These are phyloP conservation scores for Prototheca wickerhamii DNA, from an alignment of 163 green algal genomes.

Conservation along the genomic window DNA sequence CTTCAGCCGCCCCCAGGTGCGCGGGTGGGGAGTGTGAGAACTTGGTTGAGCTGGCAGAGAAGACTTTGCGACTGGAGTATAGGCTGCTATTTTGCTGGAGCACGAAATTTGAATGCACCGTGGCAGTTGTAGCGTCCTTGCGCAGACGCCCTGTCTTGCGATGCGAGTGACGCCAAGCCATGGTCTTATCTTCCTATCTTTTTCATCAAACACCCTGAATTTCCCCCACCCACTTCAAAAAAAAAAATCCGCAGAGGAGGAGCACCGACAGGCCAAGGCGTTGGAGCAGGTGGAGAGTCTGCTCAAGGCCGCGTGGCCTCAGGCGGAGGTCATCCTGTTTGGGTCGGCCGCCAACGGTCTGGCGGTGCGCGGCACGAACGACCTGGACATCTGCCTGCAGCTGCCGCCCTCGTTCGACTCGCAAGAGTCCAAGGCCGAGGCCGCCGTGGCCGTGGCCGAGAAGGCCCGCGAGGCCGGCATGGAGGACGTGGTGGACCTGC, in stretches of 20 bases:
- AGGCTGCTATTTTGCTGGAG: too few species aligned
- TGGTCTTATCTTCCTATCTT: too few species aligned
- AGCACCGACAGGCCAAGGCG: conserved; percentile 11
- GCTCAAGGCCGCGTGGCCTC: conserved; percentile 32
- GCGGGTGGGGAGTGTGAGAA: background rate
- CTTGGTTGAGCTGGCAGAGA: background rate
- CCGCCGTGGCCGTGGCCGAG: conserved; percentile 49
- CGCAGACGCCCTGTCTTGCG: too few species aligned
- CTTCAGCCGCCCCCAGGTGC: conserved; percentile 26
- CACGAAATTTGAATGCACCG: too few species aligned
- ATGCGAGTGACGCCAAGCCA: too few species aligned
- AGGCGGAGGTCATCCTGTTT: conserved; percentile 56
- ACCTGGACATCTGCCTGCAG: conserved; percentile 79
- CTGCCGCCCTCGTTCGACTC: conserved; percentile 19
- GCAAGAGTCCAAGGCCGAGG: conserved; percentile 36
- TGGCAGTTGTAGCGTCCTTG: too few species aligned
- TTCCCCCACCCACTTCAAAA: background rate
- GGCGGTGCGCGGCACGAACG: conserved; percentile 61
- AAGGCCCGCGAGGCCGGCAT: conserved; percentile 41
- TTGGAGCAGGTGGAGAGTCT: conserved; percentile 16
- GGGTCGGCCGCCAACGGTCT: conserved; percentile 77
- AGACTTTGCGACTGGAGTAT: too few species aligned
- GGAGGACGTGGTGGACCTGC: conserved; percentile 46
- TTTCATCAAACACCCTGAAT: background rate
- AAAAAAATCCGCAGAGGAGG: conserved; percentile 21